A percentile compares a stretch with the other conserved stretches of the same genome.
Conservation (phyloP, 2,329 filamentous ascomycete genomes). For the Shiraia sp. region DNA sequence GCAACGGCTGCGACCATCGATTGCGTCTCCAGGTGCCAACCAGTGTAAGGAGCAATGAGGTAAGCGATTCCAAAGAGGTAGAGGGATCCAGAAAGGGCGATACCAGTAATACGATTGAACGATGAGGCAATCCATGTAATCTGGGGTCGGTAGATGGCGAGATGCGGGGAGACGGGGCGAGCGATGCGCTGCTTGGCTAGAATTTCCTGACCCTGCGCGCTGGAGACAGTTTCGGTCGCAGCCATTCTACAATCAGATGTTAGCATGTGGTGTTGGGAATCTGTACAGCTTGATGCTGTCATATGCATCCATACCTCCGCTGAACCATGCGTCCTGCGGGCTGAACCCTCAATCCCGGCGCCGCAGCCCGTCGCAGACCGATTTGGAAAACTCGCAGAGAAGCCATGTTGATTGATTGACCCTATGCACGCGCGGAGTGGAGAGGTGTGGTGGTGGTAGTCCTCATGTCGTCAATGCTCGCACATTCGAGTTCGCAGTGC, state of each 20-base stretch:
- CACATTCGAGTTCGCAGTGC: conserved; percentile 18
- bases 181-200: conserved; percentile 79
- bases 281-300: conserved; percentile 12
- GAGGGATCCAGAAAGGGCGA: conserved; percentile 69
- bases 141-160: conserved; percentile 81
- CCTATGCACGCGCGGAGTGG: conserved; percentile 15
- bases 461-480: conserved; percentile 28
- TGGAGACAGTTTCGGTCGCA: background rate
- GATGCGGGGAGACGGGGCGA: conserved; percentile 83
- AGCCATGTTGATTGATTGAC: conserved; percentile 34
- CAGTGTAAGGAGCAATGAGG: conserved; percentile 75
- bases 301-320: conserved; percentile 49
- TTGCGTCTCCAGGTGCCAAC: conserved; percentile 69
- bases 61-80: conserved; percentile 83
- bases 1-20: conserved; percentile 67
- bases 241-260: too few relatives aligned
- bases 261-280: background rate
- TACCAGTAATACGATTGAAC: conserved; percentile 84
- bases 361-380: conserved; percentile 47
- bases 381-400: conserved; percentile 53
- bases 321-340: conserved; percentile 49
- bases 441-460: conserved; percentile 36
- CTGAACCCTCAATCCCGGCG: conserved; percentile 48
- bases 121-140: conserved; percentile 81
- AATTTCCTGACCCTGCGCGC: conserved; percentile 50